Percentiles rank a stretch among this genome's conserved stretches.
Conservation (phyloP, 768 basidiomycete species). For the Austroboletus festivus region DNA sequence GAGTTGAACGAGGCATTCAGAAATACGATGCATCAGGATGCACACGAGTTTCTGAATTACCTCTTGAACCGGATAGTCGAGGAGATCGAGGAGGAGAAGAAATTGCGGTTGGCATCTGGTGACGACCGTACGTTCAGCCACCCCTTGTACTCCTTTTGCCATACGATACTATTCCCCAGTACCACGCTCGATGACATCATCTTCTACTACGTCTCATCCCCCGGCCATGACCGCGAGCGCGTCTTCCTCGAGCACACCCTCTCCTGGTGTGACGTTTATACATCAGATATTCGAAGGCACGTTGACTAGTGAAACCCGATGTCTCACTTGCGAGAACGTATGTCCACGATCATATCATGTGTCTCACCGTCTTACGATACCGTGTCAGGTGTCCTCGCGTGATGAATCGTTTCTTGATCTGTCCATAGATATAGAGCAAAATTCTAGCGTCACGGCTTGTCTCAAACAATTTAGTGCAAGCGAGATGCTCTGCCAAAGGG, state of each 20-base stretch:
- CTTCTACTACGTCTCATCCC: conserved; percentile 44
- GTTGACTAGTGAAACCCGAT: conserved; percentile 95
- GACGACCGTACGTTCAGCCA: conserved; percentile 61
- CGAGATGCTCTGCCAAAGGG: conserved; percentile 97
- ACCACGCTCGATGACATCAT: conserved; percentile 55
- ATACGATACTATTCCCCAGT: conserved; percentile 38
- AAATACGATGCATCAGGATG: conserved; percentile 93
- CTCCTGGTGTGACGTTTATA: conserved; percentile 70
- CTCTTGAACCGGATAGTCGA: conserved; percentile 91
- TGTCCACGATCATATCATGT: conserved; percentile 29
- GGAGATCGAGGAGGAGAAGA: conserved; percentile 78
- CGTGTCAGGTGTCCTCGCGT: conserved; percentile 73
- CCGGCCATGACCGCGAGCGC: conserved; percentile 40
- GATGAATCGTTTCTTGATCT: conserved; percentile 97
- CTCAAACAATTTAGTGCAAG: conserved; percentile 94
- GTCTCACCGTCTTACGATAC: conserved; percentile 13
- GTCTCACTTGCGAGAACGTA: conserved; percentile 96
- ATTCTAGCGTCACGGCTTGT: conserved; percentile 94
- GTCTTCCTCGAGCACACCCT: conserved; percentile 46
- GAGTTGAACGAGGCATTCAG: conserved; percentile 90
- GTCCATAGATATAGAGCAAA: conserved; percentile 99
- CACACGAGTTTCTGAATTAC: conserved; percentile 97
- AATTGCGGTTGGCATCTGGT: conserved; percentile 40
- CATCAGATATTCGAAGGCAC: conserved; percentile 92
- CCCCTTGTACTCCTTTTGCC: conserved; percentile 1